A percentile compares a stretch with the other conserved stretches of the same genome.
phyloP scores from a whole-genome alignment of 106 monocot genomes.

The Dioscorea dumetorum region DNA sequence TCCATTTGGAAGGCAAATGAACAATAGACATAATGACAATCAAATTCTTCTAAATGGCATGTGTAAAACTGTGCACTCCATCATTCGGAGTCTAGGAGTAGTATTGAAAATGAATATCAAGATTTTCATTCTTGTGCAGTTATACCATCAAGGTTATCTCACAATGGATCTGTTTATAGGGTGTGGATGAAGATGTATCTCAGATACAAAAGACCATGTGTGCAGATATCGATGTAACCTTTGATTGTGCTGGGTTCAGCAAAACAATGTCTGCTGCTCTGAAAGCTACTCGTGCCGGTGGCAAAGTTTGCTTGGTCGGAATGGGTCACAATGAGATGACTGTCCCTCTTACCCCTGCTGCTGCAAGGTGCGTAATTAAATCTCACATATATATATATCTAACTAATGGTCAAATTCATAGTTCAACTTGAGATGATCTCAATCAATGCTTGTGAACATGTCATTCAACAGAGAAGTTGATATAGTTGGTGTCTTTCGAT shows the following conservation, averaged over 20 bases:
- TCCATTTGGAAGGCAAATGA: too few species aligned
- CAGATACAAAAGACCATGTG: slow-evolving; percentile 57
- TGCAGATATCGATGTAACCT: slow-evolving; percentile 64
- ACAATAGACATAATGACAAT: too few species aligned
- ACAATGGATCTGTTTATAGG: slow-evolving; percentile 22
- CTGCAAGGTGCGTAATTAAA: slow-evolving; percentile 48
- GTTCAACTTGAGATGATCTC: background rate
- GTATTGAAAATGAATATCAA: too few species aligned
- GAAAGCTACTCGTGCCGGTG: slow-evolving; percentile 62
- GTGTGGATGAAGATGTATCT: slow-evolving; percentile 52
- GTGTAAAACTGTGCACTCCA: too few species aligned
- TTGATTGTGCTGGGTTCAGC: slow-evolving; percentile 87
- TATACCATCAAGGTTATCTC: background rate
- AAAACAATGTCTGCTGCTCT: slow-evolving; percentile 93
- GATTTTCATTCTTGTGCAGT: too few species aligned
- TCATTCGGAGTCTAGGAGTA: too few species aligned
- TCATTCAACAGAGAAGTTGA: slow-evolving; percentile 70
- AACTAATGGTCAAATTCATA: too few species aligned
- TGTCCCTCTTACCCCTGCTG: slow-evolving; percentile 71
- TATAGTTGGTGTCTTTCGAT: slow-evolving; percentile 76
- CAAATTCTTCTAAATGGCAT: too few species aligned
- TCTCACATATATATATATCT: too few species aligned
- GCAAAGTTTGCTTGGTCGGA: slow-evolving; percentile 85
- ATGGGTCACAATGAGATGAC: slow-evolving; percentile 96
- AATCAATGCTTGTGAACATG: background rate